These are phyloP conservation scores for Eutrema japonicum DNA, from an alignment of 345 rosid genomes.

Conservation along the genomic window DNA sequence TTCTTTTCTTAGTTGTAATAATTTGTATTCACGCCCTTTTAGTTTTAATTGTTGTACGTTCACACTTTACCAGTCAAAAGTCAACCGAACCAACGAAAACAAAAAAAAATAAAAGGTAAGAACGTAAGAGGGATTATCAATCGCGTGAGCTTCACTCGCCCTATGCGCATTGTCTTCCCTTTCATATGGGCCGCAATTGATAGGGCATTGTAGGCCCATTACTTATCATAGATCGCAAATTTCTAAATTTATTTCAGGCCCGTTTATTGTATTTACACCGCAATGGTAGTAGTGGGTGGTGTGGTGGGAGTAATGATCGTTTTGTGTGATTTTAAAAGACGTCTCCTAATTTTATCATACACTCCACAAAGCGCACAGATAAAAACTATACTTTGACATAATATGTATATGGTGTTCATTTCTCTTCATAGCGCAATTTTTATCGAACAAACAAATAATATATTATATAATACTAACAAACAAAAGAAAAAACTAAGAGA, in stretches of 20 bases:
- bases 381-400: neutral
- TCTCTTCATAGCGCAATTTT: neutral
- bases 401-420: neutral
- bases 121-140: neutral
- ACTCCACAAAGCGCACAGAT: neutral
- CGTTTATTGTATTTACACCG: slow-evolving; percentile 11
- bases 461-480: slow-evolving; percentile 16
- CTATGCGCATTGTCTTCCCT: neutral
- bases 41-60: slow-evolving; percentile 13
- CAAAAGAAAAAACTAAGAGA: neutral
- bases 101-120: neutral
- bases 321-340: neutral
- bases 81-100: neutral
- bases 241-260: slow-evolving; percentile 9
- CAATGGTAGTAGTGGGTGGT: too few relatives aligned
- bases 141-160: neutral
- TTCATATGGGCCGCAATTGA: slow-evolving; percentile 12
- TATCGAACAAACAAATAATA: slow-evolving; percentile 2
- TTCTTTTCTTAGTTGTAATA: slow-evolving; percentile 27
- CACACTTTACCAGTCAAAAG: slow-evolving; percentile 7
- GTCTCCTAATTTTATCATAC: neutral
- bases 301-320: neutral
- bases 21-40: slow-evolving; percentile 14
- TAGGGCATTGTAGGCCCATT: slow-evolving; percentile 6
- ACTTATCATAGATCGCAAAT: neutral